phyloP scores from a whole-genome alignment of 75 land plant species.

The Pseudotsuga menziesii region DNA sequence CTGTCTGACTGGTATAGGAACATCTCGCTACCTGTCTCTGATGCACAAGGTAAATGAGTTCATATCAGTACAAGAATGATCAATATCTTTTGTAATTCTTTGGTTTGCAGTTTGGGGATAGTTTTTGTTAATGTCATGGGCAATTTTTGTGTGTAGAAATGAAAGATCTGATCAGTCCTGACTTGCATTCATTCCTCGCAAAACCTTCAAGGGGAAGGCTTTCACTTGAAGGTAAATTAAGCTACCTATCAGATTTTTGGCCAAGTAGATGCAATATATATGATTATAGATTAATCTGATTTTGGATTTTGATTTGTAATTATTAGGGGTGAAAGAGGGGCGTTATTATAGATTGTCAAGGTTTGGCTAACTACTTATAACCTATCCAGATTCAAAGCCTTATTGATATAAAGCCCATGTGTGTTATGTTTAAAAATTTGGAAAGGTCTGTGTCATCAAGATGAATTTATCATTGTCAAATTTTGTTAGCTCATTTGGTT shows the following conservation, averaged over 20 bases:
- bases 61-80: background rate
- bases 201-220: background rate
- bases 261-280: too few species aligned
- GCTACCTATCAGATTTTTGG: background rate
- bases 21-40: background rate
- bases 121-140: background rate
- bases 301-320: too few species aligned
- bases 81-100: background rate
- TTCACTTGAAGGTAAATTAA: conserved; percentile 6
- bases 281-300: too few species aligned
- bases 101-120: background rate
- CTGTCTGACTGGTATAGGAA: background rate
- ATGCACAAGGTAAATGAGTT: conserved; percentile 3
- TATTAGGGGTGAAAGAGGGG: too few species aligned
- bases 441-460: too few species aligned
- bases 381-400: too few species aligned
- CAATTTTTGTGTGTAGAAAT: background rate
- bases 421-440: too few species aligned
- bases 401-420: too few species aligned
- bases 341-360: too few species aligned
- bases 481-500: too few species aligned
- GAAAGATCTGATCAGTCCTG: background rate
- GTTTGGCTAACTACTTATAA: too few species aligned
- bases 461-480: too few species aligned
- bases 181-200: background rate